Base-by-base conservation (phyloP, 495 filamentous ascomycete species). In the Neurospora sp. region DNA sequence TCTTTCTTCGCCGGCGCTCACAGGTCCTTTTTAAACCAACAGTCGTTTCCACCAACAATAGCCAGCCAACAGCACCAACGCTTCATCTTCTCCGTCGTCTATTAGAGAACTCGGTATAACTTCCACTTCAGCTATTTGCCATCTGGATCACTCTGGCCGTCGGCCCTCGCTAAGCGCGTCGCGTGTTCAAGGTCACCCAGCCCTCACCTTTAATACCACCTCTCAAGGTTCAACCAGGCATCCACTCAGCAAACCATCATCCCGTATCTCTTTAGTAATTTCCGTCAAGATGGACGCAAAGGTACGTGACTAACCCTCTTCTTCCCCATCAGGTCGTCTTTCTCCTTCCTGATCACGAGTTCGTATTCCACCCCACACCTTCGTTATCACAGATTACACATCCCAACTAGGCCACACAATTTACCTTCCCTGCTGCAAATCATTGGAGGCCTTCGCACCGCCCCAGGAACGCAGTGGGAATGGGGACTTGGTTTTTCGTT, bases 281-380 rank as follows among this genome's bases (percentile, higher is more conserved):
- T 40, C 37, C 39, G 35, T 70, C 72, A 77, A 61, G 38, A 84
- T 83, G 81, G 81, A 84, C 70, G 79, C 79, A 14, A 82, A 78
- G 75, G 82, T 82, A 75, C 77, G 80, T 71, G 70, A 69, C 74
- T 73, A 3, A 35, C 35, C 22, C 14, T 72, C 69, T 73, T 59
- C 69, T 20, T 7, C 73, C 71, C 72, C n/a, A 59, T 61, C 59
- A 76, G 74, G 9, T 65, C 70, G 69, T 45, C 61, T 73, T 68
- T 68, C 72, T 74, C 65, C 39, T 73, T 65, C 72, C 73, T 47
- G 71, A 18, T 72, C 27, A 31, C 20, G 12, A 69, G 39, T 31
- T 70, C 72, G 65, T 61, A 38, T 41, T 65, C 73, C 65, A 31
- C 76, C 44, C 53, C 27, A 65, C 53, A 65, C 53, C 27, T 65